A percentile compares a stretch with the other conserved stretches of the same genome.
phyloP scores from a whole-genome alignment of 169 alveolate species.

The Eimeria mitis region DNA sequence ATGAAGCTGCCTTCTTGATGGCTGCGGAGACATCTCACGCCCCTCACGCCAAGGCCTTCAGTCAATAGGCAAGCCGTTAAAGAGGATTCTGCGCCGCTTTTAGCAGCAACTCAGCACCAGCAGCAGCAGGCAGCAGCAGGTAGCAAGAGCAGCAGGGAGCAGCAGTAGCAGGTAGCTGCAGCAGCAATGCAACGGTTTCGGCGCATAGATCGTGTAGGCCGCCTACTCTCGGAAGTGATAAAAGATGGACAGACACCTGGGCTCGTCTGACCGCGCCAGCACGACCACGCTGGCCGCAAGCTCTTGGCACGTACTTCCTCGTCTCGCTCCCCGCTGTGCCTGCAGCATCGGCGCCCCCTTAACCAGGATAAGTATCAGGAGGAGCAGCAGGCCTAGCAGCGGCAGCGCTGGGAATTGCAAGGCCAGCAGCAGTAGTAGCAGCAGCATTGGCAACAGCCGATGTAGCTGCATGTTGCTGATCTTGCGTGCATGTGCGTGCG shows the following conservation, averaged over 20 bases:
- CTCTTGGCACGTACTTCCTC: conserved; percentile 56
- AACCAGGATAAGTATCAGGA: not conserved
- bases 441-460: not conserved
- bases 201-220: not conserved
- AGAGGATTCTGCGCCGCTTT: not conserved
- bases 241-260: conserved; percentile 47
- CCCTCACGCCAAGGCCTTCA: not conserved
- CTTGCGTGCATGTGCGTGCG: not conserved
- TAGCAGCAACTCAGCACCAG: not conserved
- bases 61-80: not conserved
- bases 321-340: conserved; percentile 59
- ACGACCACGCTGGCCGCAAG: conserved; percentile 60
- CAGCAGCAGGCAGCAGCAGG: conserved; percentile 28
- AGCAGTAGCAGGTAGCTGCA: not conserved
- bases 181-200: not conserved
- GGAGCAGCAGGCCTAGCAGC: conserved; percentile 4
- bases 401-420: conserved; percentile 1
- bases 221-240: conserved; percentile 36
- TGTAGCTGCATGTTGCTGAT: not conserved
- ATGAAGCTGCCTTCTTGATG: conserved; percentile 34
- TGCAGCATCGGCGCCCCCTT: conserved; percentile 5
- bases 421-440: conserved; percentile 23
- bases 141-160: not conserved
- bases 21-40: conserved; percentile 13
- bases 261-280: conserved; percentile 72